These are phyloP conservation scores for Erigeron canadensis DNA, from an alignment of 129 eudicot species.

Conservation along the genomic window DNA sequence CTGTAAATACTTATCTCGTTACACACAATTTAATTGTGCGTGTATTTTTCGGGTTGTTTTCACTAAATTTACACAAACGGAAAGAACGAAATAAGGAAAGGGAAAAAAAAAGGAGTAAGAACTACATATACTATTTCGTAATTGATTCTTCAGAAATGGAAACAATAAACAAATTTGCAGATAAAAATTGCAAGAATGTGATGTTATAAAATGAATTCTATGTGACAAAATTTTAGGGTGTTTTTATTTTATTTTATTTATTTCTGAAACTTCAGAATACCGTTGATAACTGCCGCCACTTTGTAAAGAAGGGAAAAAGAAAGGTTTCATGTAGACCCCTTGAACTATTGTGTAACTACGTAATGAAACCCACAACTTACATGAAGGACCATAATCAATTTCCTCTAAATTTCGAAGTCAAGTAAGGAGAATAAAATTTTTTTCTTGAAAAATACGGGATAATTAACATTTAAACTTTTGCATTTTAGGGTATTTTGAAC, in stretches of 20 bases:
- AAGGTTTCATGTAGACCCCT: not conserved
- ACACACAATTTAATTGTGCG: slow-evolving; percentile 9
- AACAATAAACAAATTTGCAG: too few species aligned
- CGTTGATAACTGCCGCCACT: slow-evolving; percentile 27
- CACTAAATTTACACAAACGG: not conserved
- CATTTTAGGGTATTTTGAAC: too few species aligned
- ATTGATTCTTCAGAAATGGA: not conserved
- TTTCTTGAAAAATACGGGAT: too few species aligned
- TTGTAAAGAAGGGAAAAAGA: not conserved
- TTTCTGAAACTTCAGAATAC: not conserved
- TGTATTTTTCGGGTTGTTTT: slow-evolving; percentile 5
- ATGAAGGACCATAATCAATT: not conserved
- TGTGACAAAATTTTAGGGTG: not conserved
- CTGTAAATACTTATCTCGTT: not conserved
- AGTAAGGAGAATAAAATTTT: too few species aligned
- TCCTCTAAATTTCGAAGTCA: too few species aligned
- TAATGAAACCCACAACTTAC: not conserved
- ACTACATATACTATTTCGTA: not conserved
- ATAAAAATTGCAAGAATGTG: too few species aligned
- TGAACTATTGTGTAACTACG: not conserved
- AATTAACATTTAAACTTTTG: too few species aligned
- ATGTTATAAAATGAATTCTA: too few species aligned
- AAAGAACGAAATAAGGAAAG: not conserved
- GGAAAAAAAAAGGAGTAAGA: not conserved
- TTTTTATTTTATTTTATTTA: not conserved